Evolutionary conservation across 306 rosid species (phyloP), one percentile per base, ranked within the genome.

Genomic region (Dalbergia oliveri): DNA sequence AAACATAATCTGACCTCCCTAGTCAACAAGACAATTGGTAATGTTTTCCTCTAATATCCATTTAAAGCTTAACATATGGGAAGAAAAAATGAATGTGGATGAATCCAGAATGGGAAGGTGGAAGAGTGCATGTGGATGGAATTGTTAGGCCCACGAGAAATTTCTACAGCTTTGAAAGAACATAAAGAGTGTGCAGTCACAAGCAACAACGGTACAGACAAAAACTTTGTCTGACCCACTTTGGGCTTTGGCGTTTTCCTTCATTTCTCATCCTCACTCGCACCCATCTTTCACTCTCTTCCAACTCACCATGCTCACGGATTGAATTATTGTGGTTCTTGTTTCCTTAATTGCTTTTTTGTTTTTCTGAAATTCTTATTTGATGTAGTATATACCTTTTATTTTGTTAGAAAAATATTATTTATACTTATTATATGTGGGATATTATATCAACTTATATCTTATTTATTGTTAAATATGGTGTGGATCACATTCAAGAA

Each of bases 171-270:
- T 49, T 64, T 12, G 58, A 9, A 4, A 53, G 5, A 53, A 9
- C 0, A 15, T 0, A 53, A n/a, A n/a, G 8, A 53, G 18, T 14
- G 19, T 16, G 75, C 10, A 54, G 59, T 66, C 66, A 53, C 66
- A 19, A 12, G 1, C 13, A 26, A 66, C 16, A 69, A 12, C 35
- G 71, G 43, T 33, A 60, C 41, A 18, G 53, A 68, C 76, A 79
- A 79, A 11, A 33, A 5, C 3, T 26, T 34, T 69, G 2, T 8
- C 41, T 69, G 64, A 39, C 71, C 82, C 47, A 59, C 59, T 45
- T 67, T 77, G 77, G 63, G 23, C 23, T 21, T 78, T 77, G 77
- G 63, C 77, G 54, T 58, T 79, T 78, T 67, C 39, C 47, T 58
- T 69, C 0, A 4, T 19, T 58, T 59, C 69, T 34, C 31, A 33